A percentile compares a stretch with the other conserved stretches of the same genome.
Conservation (phyloP, 1,284 basidiomycete species). For the Tetrapyrgos nigripes region DNA sequence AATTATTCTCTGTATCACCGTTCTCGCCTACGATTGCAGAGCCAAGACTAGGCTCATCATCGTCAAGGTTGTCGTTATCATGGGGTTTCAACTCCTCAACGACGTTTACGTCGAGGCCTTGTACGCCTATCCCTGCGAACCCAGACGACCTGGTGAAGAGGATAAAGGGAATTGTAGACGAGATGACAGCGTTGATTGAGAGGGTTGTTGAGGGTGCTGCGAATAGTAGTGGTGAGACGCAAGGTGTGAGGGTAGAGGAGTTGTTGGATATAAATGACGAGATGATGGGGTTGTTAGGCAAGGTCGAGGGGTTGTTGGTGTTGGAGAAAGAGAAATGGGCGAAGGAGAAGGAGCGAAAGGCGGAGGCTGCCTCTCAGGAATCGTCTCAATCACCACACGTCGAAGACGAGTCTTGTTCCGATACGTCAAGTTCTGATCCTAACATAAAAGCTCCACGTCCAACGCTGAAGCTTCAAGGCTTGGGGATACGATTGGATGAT, state of each 20-base stretch:
- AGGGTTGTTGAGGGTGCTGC: constrained; percentile 36
- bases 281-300: constrained; percentile 58
- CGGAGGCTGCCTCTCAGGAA: not conserved
- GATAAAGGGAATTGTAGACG: constrained; percentile 54
- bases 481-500: constrained; percentile 43
- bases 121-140: not conserved
- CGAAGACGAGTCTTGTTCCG: not conserved
- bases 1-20: not conserved
- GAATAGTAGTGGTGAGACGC: constrained; percentile 34
- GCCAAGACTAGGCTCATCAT: not conserved
- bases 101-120: not conserved
- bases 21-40: not conserved
- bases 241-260: constrained; percentile 65
- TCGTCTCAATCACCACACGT: not conserved
- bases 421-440: constrained; percentile 12
- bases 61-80: not conserved
- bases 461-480: constrained; percentile 48
- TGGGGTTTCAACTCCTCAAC: not conserved
- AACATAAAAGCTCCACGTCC: constrained; percentile 28
- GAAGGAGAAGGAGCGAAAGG: not conserved
- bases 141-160: not conserved
- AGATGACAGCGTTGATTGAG: constrained; percentile 66
- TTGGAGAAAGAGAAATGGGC: constrained; percentile 48
- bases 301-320: constrained; percentile 53
- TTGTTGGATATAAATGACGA: constrained; percentile 78